Base-by-base conservation (phyloP, 305 asterid species). In the Fraxinus nigra region DNA sequence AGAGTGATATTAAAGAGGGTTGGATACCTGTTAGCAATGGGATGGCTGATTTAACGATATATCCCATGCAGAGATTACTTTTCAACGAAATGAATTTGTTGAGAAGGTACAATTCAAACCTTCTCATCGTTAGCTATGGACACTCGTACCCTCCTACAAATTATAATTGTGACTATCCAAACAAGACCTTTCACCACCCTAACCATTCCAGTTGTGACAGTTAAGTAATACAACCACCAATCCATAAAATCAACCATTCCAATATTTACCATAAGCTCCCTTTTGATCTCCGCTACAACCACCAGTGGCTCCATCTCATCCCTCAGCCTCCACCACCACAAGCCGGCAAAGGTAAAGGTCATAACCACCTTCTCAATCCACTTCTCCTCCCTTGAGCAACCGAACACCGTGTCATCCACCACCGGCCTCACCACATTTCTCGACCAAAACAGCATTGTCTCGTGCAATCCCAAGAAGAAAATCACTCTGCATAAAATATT, bases 271-370 rank as follows among this genome's bases (percentile, higher is more conserved):
- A 51, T 6, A 65, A 90, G 48, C 85, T 82, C 87, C 67, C 59
- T 77, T 81, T 77, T 84, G 22, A 88, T 75, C 89, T 85, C 82
- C 70, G 91, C 86, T 67, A 88, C 84, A 65, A 79, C 91, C 85
- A 89, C 93, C 86, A 94, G 73, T n/a, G 91, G 89, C 82, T 89
- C 98, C 87, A 86, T 89, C 78, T 94, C 95, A 14, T 89, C 90
- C 84, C 90, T 86, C 89, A 93, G 43, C 80, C 88, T 85, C 90
- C 89, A 87, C 97, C 97, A 93, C 98, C 98, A 93, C 82, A 94
- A 43, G 2, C 69, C 32, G 5, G 93, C 94, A 4, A 87, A 90
- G 63, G 85, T 86, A 61, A 82, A 63, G 34, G 84, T 91, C 91
- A 86, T 35, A 8, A 28, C 89, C 86, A 75, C 85, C 86, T 83